phyloP scores from a whole-genome alignment of 768 basidiomycete species.

The Boletellus emodensis region DNA sequence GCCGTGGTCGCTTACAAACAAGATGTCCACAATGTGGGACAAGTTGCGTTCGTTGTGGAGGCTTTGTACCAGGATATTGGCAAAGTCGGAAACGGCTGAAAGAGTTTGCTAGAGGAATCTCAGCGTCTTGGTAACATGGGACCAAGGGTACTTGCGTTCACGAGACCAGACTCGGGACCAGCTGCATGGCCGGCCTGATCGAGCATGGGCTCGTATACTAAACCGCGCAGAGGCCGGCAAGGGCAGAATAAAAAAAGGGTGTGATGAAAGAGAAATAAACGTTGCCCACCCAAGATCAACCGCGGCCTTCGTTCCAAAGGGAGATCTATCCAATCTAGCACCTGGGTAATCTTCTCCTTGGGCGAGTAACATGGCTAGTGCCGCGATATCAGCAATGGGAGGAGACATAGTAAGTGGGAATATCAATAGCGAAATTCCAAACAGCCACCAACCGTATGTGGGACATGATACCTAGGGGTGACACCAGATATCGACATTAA shows the following conservation, averaged over 20 bases:
- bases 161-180: conserved; percentile 60
- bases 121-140: neutral
- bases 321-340: conserved; percentile 73
- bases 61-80: conserved; percentile 38
- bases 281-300: conserved; percentile 56
- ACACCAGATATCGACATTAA: conserved; percentile 8
- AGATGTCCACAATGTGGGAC: conserved; percentile 73
- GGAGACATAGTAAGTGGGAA: neutral
- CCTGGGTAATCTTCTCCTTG: conserved; percentile 63
- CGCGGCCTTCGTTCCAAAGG: conserved; percentile 60
- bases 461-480: conserved; percentile 10
- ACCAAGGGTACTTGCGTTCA: conserved; percentile 50
- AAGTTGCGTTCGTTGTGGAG: conserved; percentile 69
- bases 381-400: neutral
- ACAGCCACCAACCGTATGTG: conserved; percentile 13
- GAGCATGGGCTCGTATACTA: conserved; percentile 79
- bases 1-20: conserved; percentile 85
- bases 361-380: conserved; percentile 1
- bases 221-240: neutral
- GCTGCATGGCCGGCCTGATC: conserved; percentile 76
- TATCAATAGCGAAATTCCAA: neutral
- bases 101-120: conserved; percentile 53
- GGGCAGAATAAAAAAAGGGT: neutral
- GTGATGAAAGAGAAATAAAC: neutral
- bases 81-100: conserved; percentile 61